Evolutionary conservation across 208 protist genomes (phyloP).

Genomic region (Angomonas deanei): DNA sequence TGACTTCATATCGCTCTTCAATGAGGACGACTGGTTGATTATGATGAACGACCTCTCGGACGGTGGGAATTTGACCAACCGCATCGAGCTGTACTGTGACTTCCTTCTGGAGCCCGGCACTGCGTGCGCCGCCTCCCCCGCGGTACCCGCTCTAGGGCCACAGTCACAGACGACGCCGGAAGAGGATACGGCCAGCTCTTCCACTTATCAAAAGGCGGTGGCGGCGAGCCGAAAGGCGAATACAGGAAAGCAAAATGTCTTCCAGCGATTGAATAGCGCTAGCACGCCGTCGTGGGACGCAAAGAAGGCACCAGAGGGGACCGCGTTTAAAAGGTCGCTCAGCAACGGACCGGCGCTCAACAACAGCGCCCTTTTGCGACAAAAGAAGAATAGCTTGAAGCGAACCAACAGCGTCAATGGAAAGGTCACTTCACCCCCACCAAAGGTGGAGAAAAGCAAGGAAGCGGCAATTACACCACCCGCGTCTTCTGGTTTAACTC

Average conservation of each 20-base stretch:
- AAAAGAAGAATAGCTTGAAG: not conserved
- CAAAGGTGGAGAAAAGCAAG: no score
- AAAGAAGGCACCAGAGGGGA: not conserved
- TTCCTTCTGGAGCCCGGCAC: slow-evolving; percentile 36
- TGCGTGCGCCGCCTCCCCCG: not conserved
- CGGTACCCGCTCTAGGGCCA: not conserved
- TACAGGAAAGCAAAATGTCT: not conserved
- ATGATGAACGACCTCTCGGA: slow-evolving; percentile 48
- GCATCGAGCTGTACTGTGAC: slow-evolving; percentile 57
- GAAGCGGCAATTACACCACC: no score
- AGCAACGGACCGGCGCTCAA: no score
- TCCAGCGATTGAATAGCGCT: slow-evolving; percentile 1
- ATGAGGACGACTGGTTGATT: slow-evolving; percentile 66
- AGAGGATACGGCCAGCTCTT: no score
- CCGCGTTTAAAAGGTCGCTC: no score
- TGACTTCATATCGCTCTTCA: slow-evolving; percentile 72
- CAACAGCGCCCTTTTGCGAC: no score
- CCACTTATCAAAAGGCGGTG: no score
- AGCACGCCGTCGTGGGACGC: not conserved
- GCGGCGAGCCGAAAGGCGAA: not conserved
- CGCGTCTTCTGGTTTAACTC: no score
- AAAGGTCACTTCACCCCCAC: no score
- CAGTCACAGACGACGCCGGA: not conserved
- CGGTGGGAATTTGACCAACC: slow-evolving; percentile 14
- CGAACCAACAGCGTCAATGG: no score